Evolutionary conservation across 164 flowering plant species (phyloP).

Genomic region (Houttuynia cordata): DNA sequence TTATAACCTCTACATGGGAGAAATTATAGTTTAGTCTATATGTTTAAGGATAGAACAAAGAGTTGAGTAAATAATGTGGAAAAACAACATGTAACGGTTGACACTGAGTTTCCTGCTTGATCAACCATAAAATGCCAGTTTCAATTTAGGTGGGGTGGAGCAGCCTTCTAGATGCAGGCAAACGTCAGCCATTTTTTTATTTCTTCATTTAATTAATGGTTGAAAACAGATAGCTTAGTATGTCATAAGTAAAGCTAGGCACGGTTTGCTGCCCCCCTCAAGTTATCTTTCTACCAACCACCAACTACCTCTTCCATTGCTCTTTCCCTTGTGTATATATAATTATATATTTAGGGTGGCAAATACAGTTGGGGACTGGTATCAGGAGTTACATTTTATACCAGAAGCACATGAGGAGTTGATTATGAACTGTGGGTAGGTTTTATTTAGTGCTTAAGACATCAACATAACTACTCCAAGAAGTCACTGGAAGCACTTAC

Average conservation of each 20-base stretch:
- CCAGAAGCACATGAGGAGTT: no score
- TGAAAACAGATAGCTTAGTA: not conserved
- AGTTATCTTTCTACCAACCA: conserved; percentile 2
- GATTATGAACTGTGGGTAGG: no score
- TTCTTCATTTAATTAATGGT: not conserved
- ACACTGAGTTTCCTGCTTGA: conserved; percentile 5
- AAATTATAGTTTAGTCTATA: no score
- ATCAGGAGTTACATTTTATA: no score
- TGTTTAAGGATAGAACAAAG: no score
- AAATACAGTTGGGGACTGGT: no score
- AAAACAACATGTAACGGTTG: not conserved
- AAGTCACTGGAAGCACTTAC: no score
- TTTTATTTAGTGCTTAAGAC: no score
- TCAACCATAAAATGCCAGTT: not conserved
- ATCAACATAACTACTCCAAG: no score
- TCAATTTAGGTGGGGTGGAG: conserved; percentile 1
- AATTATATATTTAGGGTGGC: no score
- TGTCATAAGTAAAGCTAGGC: not conserved
- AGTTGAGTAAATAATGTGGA: not conserved
- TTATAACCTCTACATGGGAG: no score
- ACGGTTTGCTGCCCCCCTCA: not conserved
- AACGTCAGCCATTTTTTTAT: not conserved
- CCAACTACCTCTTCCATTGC: conserved; percentile 1
- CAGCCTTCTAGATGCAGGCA: conserved; percentile 1
- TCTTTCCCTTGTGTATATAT: not conserved